These are phyloP conservation scores for Astrothelium subdiscretum DNA, from an alignment of 495 filamentous ascomycete species.

Conservation along the genomic window DNA sequence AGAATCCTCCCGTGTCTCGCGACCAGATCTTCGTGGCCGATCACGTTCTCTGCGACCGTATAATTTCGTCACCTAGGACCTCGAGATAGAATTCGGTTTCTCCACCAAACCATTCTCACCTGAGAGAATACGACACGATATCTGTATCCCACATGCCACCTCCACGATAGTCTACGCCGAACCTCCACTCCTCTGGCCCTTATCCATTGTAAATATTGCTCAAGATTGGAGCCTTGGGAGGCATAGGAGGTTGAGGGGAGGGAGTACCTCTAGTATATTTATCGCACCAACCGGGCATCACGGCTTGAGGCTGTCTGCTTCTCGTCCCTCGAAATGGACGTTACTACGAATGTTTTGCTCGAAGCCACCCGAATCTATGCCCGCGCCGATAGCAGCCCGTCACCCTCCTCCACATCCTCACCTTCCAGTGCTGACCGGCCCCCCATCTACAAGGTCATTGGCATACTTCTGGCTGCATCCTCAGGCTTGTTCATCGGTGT, in stretches of 20 bases:
- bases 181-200: neutral
- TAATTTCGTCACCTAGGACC: neutral
- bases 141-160: too few species aligned
- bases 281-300: neutral
- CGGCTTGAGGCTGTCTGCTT: neutral
- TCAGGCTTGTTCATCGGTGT: slow-evolving; percentile 91
- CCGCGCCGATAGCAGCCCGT: slow-evolving; percentile 24
- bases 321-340: slow-evolving; percentile 35
- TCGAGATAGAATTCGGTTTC: neutral
- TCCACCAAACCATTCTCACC: too few species aligned
- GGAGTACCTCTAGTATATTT: neutral
- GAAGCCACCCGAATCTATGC: slow-evolving; percentile 38
- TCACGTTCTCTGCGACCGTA: neutral
- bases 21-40: neutral
- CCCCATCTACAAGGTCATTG: slow-evolving; percentile 71
- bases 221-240: too few species aligned
- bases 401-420: slow-evolving; percentile 16
- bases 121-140: too few species aligned
- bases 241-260: too few species aligned
- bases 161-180: too few species aligned
- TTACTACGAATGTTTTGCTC: slow-evolving; percentile 28
- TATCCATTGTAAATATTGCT: neutral
- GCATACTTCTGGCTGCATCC: slow-evolving; percentile 72
- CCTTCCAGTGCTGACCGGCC: slow-evolving; percentile 30
- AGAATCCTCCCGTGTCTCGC: neutral